Conservation (phyloP, 1,139 yeast genomes). For the Blastobotrys serpentis region DNA sequence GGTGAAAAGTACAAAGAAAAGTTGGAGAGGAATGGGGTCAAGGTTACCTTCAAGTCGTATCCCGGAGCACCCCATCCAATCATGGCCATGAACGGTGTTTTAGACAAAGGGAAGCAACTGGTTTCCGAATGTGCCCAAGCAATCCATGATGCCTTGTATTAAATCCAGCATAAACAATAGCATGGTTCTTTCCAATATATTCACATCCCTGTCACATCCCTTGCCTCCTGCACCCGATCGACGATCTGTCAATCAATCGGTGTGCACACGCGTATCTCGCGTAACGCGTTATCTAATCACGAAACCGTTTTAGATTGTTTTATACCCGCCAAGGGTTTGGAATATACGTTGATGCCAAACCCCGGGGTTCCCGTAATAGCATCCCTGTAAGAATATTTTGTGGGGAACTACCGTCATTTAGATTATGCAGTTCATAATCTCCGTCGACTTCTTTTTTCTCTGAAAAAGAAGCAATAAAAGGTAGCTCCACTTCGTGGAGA, state of each 20-base stretch:
- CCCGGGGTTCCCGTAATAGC: background rate
- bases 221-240: background rate
- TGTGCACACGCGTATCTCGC: background rate
- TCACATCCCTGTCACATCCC: background rate
- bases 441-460: background rate
- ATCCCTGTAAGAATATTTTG: background rate
- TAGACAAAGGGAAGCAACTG: slow-evolving; percentile 44
- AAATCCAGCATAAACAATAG: slow-evolving; percentile 12
- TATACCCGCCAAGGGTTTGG: background rate
- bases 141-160: slow-evolving; percentile 23
- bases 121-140: slow-evolving; percentile 36
- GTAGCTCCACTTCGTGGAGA: no score
- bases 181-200: background rate
- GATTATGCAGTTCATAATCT: no score
- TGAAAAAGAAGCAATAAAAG: background rate
- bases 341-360: no score
- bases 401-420: no score
- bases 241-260: background rate
- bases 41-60: slow-evolving; percentile 34
- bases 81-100: slow-evolving; percentile 49
- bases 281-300: background rate
- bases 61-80: slow-evolving; percentile 51
- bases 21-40: slow-evolving; percentile 43
- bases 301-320: background rate
- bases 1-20: slow-evolving; percentile 44